Base-by-base conservation (phyloP, 495 filamentous ascomycete genomes). In the Daldinia loculata region DNA sequence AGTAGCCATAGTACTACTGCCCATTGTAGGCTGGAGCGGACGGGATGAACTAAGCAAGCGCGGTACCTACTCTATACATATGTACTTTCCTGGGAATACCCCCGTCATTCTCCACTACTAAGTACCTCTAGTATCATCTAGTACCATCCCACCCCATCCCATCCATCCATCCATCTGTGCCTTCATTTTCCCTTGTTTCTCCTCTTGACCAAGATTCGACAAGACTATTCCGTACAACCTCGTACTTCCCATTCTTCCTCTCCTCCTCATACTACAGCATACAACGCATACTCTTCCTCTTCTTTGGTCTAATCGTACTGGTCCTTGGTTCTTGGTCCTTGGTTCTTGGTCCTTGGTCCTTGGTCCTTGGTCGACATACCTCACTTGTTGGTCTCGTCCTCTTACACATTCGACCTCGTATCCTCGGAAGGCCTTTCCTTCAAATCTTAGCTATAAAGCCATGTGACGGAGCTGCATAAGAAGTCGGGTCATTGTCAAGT, bases 391-490 rank as follows among this genome's bases (percentile, higher is more conserved):
- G 2, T 17, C 27, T 27, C 50, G n/a, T 60, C 36, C 45, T 53
- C 32, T 50, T 48, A 15, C 29, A 41, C 30, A 24, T 63, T 67
- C 56, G 56, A 43, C 57, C 52, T 61, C 32, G 14, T 17, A 41
- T 19, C 56, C 56, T 55, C 52, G 48, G 51, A 30, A 38, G 9
- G 9, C 34, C 9, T 15, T 32, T 62, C 17, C 48, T 15, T 34
- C 26, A 36, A 43, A 30, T 32, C 59, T 52, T 22, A 62, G 34
- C 59, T 61, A 38, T 45, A 70, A 55, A 74, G 72, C 68, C 74
- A 77, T 77, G 75, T 77, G 61, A 77, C 71, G 65, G 68, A 76
- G 75, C 74, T 77, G 75, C 71, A 76, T 74, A 74, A 70, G 66
- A 74, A 76, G 70, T 67, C 71, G 68, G 70, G 70, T 73, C 70